Conservation (phyloP, 306 rosid species). For the Malus asiatica region DNA sequence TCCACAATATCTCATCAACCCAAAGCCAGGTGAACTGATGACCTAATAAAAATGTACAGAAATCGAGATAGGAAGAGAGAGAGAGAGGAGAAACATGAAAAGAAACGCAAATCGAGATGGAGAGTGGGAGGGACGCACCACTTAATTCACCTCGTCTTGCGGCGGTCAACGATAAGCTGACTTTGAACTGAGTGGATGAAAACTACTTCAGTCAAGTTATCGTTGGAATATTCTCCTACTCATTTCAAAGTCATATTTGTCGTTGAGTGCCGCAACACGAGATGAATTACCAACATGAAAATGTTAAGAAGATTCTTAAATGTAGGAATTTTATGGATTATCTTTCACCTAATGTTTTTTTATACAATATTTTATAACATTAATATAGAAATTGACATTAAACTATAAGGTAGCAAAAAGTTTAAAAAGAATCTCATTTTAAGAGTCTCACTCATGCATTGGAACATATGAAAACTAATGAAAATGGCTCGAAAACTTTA, state of each 20-base stretch:
- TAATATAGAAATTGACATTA: accelerated
- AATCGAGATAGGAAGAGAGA: not conserved
- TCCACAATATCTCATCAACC: not conserved
- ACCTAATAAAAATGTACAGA: not conserved
- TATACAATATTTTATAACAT: too few species aligned
- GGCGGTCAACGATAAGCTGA: not conserved
- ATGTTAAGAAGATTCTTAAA: too few species aligned
- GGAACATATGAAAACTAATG: too few species aligned
- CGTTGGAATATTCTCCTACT: not conserved
- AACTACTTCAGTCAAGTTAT: too few species aligned
- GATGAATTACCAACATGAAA: not conserved
- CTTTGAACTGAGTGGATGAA: not conserved
- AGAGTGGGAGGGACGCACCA: not conserved
- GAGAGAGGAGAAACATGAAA: not conserved
- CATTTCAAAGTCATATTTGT: too few species aligned
- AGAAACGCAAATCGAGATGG: not conserved
- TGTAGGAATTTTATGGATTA: too few species aligned
- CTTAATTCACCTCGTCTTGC: not conserved
- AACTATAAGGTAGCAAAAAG: too few species aligned
- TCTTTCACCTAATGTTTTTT: too few species aligned
- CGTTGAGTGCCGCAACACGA: not conserved
- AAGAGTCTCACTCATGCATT: not conserved
- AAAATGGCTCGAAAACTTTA: too few species aligned
- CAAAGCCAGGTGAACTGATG: not conserved
- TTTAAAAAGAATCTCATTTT: accelerated